Conservation (phyloP, 2,329 filamentous ascomycete species). For the Aspergillus quadricinctus region DNA sequence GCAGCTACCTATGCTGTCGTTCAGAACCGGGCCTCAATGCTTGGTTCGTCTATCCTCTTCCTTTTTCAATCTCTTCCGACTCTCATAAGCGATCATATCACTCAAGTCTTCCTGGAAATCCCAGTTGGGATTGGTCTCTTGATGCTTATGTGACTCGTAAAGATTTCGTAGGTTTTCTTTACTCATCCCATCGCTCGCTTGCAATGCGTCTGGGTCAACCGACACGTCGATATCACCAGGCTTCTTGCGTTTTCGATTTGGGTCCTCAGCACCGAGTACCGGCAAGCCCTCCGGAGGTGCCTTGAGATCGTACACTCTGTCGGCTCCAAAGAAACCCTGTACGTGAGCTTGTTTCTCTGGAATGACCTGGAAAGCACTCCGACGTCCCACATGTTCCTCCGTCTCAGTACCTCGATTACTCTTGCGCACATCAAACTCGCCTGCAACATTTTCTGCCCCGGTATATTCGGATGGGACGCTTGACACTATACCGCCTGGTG, state of each 20-base stretch:
- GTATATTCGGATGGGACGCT: slow-evolving; percentile 75
- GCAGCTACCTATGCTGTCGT: background rate
- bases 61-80: slow-evolving; percentile 81
- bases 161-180: slow-evolving; percentile 77
- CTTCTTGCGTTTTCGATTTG: slow-evolving; percentile 83
- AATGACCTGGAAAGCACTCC: slow-evolving; percentile 82
- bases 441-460: slow-evolving; percentile 69
- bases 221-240: slow-evolving; percentile 92
- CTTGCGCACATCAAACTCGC: slow-evolving; percentile 90
- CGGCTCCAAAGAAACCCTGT: slow-evolving; percentile 93
- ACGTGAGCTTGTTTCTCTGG: slow-evolving; percentile 81
- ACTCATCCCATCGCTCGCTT: slow-evolving; percentile 68
- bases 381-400: slow-evolving; percentile 69
- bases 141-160: slow-evolving; percentile 69
- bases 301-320: slow-evolving; percentile 85
- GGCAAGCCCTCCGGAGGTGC: slow-evolving; percentile 57
- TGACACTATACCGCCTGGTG: slow-evolving; percentile 74
- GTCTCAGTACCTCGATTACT: slow-evolving; percentile 79
- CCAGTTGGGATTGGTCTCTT: slow-evolving; percentile 65
- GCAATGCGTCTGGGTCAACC: slow-evolving; percentile 78
- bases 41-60: slow-evolving; percentile 74
- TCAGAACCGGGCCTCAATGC: slow-evolving; percentile 22
- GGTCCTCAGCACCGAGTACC: slow-evolving; percentile 75
- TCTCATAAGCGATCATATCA: slow-evolving; percentile 94
- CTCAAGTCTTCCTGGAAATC: slow-evolving; percentile 84